Conservation (phyloP, 1,139 yeast species). For the Pichia sp. region DNA sequence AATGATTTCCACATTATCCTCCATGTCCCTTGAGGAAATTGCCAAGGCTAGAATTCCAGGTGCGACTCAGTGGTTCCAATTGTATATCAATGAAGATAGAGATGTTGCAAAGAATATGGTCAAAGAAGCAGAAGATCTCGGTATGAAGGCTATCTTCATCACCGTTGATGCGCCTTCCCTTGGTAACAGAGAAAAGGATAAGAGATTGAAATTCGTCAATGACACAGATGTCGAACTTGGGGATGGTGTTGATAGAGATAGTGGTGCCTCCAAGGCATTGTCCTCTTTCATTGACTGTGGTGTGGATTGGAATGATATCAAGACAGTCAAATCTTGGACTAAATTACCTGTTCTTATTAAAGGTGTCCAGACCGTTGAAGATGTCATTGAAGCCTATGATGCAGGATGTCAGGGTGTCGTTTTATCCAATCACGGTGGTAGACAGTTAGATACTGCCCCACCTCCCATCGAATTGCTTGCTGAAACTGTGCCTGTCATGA, state of each 20-base stretch:
- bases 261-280: constrained; percentile 86
- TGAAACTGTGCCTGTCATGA: constrained; percentile 52
- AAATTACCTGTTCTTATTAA: constrained; percentile 59
- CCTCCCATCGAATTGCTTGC: constrained; percentile 64
- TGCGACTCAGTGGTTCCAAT: constrained; percentile 82
- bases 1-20: constrained; percentile 77
- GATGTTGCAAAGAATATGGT: constrained; percentile 53
- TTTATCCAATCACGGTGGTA: constrained; percentile 72
- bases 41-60: constrained; percentile 47
- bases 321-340: constrained; percentile 48
- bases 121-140: constrained; percentile 65
- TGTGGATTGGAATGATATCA: constrained; percentile 58
- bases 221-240: constrained; percentile 41
- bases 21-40: constrained; percentile 69
- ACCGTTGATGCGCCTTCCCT: constrained; percentile 94
- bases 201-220: constrained; percentile 54
- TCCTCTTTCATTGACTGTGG: constrained; percentile 81
- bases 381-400: constrained; percentile 57
- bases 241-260: constrained; percentile 50
- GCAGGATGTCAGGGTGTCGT: constrained; percentile 60
- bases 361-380: constrained; percentile 67
- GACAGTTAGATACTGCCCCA: constrained; percentile 66
- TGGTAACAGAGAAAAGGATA: constrained; percentile 77
- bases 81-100: constrained; percentile 74
- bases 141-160: constrained; percentile 72